Base-by-base conservation (phyloP, 1,139 yeast species). In the Saccharomyces hybrid region DNA sequence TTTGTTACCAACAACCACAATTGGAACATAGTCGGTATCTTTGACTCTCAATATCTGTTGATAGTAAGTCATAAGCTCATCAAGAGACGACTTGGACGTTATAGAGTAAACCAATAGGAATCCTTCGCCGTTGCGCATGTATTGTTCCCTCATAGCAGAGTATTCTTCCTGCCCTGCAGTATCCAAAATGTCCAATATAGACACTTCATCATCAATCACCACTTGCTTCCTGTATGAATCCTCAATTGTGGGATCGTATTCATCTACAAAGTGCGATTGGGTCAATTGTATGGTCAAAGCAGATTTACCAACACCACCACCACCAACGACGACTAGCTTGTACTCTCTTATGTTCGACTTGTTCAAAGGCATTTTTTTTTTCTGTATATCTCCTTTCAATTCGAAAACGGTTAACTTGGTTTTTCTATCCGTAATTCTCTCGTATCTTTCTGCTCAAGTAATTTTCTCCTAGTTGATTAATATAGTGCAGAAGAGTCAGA, bases 91-190 rank as follows among this genome's bases (percentile, higher is more conserved):
- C 57, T 85, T 77, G 58, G 90, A 87, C 53, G 90, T 87, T 60
- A 89, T 90, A 5, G 93, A 84, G 67, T 88, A 89, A 27, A 88
- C 96, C 58, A 90, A 74, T 53, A 90, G 73, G 66, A 88, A 90
- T 16, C 96, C 97, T 69, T 89, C 96, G 50, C 96, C 96, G 16
- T 95, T 88, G 59, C 96, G 80, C 84, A 93, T 93, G 74, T 95
- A 79, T 64, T 85, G 95, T 72, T 93, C 98, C 65, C 98, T 80
- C 93, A 93, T 85, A 31, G 97, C 96, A 55, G 91, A 83, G 71
- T 90, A 93, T 72, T 93, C 98, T 72, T 93, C 99, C 76, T 91
- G 98, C 48, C 99, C 99, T 14, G 99, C 98, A 47, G 99, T 93
- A 71, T 93, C 99, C 69, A 93, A 80, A 53, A 93, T 89, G 72